These are phyloP conservation scores for Mortierella antarctica DNA, from an alignment of 192 early-diverging fungal genomes.

Conservation along the genomic window DNA sequence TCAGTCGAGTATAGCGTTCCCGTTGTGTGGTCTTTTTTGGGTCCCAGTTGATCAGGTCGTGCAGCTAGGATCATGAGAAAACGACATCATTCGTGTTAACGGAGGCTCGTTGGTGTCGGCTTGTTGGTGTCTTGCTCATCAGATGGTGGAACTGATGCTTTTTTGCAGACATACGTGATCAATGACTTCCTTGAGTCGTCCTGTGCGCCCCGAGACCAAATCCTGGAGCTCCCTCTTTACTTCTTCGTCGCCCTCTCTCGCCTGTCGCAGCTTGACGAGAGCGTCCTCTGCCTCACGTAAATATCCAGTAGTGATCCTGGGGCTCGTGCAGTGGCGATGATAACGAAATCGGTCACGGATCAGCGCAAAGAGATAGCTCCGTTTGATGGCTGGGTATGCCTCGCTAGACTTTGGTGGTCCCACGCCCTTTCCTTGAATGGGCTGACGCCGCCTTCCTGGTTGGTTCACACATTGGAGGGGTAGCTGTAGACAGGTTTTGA, in stretches of 20 bases:
- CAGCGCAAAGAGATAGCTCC: slow-evolving; percentile 36
- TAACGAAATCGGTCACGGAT: slow-evolving; percentile 47
- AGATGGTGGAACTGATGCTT: not conserved
- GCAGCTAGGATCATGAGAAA: slow-evolving; percentile 6
- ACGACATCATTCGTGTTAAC: not conserved
- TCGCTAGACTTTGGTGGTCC: slow-evolving; percentile 31
- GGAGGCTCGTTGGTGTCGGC: no score
- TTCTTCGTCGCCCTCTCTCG: slow-evolving; percentile 28
- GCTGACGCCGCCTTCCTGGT: slow-evolving; percentile 22
- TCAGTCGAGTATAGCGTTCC: slow-evolving; percentile 25
- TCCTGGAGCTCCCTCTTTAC: slow-evolving; percentile 37
- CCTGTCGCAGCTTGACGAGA: slow-evolving; percentile 14
- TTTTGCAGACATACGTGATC: slow-evolving; percentile 32
- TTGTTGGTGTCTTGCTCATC: not conserved
- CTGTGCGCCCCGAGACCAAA: slow-evolving; percentile 38
- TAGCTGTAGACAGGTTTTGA: slow-evolving; percentile 23
- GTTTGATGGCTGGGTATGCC: slow-evolving; percentile 11
- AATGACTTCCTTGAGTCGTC: slow-evolving; percentile 51
- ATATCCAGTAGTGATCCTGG: slow-evolving; percentile 27
- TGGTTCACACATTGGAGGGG: slow-evolving; percentile 18
- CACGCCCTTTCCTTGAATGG: slow-evolving; percentile 16
- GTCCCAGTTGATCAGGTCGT: slow-evolving; percentile 25
- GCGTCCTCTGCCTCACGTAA: slow-evolving; percentile 41
- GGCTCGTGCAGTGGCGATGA: slow-evolving; percentile 47
- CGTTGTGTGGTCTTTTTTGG: slow-evolving; percentile 21